Conservation (phyloP, 495 filamentous ascomycete species). For the Aspergillus hancockii region DNA sequence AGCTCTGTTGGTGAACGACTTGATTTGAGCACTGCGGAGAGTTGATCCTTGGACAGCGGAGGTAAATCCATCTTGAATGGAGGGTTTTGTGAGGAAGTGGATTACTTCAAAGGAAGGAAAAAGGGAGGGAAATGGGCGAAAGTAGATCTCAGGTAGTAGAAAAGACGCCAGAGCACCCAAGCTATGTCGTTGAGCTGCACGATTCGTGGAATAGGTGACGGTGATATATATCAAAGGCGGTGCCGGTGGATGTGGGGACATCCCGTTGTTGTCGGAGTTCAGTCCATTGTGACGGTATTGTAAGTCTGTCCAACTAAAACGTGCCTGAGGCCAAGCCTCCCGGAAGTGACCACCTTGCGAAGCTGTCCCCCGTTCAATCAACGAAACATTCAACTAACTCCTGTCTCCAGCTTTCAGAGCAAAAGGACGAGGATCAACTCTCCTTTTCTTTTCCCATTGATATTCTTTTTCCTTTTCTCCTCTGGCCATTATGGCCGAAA, state of each 20-base stretch:
- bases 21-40: slow-evolving; percentile 38
- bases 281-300: neutral
- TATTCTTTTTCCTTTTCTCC: slow-evolving; percentile 32
- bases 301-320: neutral
- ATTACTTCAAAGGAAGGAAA: neutral
- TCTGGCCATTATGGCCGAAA: slow-evolving; percentile 55
- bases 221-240: slow-evolving; percentile 1
- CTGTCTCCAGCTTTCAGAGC: slow-evolving; percentile 28
- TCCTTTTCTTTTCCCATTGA: slow-evolving; percentile 28
- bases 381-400: slow-evolving; percentile 32
- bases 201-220: slow-evolving; percentile 25
- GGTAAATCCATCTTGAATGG: slow-evolving; percentile 34
- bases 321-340: slow-evolving; percentile 33
- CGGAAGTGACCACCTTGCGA: slow-evolving; percentile 52
- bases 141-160: neutral
- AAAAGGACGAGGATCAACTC: slow-evolving; percentile 38
- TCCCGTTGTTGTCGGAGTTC: neutral
- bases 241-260: too few species aligned
- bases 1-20: slow-evolving; percentile 41
- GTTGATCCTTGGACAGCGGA: slow-evolving; percentile 36
- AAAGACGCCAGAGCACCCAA: too few species aligned
- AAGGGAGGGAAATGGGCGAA: neutral
- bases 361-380: slow-evolving; percentile 42
- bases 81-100: neutral
- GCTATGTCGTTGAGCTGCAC: slow-evolving; percentile 15